Conservation (phyloP, 768 basidiomycete species). For the Xerocomus potaroensis region DNA sequence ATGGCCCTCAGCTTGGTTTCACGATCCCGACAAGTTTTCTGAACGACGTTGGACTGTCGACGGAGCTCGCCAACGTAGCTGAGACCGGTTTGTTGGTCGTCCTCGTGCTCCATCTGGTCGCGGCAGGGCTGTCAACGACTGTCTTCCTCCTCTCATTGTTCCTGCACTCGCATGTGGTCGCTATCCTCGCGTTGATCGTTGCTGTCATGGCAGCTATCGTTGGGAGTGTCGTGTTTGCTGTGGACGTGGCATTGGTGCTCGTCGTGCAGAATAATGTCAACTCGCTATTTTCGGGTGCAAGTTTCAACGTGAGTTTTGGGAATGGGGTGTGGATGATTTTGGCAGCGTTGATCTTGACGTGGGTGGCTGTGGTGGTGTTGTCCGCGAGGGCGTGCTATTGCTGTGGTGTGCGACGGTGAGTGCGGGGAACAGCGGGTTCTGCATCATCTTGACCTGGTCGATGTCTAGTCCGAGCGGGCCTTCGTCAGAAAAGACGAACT, state of each 20-base stretch:
- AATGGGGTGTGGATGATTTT: slow-evolving; percentile 73
- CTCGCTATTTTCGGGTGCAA: slow-evolving; percentile 32
- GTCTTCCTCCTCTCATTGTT: slow-evolving; percentile 52
- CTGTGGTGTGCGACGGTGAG: slow-evolving; percentile 53
- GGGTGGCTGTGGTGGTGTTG: slow-evolving; percentile 58
- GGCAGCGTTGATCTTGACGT: slow-evolving; percentile 48
- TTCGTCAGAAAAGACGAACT: not conserved
- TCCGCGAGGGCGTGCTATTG: slow-evolving; percentile 64
- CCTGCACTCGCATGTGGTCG: slow-evolving; percentile 49
- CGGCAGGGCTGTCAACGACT: slow-evolving; percentile 55
- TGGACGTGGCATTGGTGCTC: slow-evolving; percentile 60
- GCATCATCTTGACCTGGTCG: slow-evolving; percentile 5
- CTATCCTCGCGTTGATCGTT: slow-evolving; percentile 56
- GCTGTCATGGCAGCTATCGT: slow-evolving; percentile 55
- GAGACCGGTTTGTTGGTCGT: slow-evolving; percentile 48
- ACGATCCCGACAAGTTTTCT: slow-evolving; percentile 48
- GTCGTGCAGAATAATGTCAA: slow-evolving; percentile 44
- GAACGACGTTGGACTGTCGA: slow-evolving; percentile 40
- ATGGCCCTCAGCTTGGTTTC: slow-evolving; percentile 67
- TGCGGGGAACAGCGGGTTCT: not conserved
- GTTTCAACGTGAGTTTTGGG: slow-evolving; percentile 53
- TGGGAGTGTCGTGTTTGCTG: slow-evolving; percentile 50
- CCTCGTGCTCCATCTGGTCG: slow-evolving; percentile 67
- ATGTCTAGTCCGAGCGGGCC: slow-evolving; percentile 5
- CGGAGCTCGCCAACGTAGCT: slow-evolving; percentile 41